A percentile compares a stretch with the other conserved stretches of the same genome.
These are phyloP conservation scores for Hyaloscypha variabilis DNA, from an alignment of 495 filamentous ascomycete species.

Conservation along the genomic window DNA sequence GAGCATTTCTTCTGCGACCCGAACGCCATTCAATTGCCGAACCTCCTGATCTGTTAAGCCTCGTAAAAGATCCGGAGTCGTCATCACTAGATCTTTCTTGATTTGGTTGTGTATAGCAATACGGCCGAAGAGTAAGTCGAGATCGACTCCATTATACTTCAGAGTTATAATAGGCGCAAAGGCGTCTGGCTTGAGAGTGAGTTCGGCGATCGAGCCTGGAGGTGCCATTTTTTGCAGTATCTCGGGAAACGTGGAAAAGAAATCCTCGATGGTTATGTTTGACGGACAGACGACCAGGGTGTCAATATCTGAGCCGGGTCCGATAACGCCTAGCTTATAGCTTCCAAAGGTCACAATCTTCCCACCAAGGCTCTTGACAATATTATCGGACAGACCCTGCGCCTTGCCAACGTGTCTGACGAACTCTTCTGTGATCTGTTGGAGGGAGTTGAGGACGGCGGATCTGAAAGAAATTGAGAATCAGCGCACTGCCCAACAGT, in stretches of 20 bases:
- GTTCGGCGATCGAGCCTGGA: slow-evolving; percentile 75
- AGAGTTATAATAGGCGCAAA: slow-evolving; percentile 97
- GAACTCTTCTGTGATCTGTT: slow-evolving; percentile 81
- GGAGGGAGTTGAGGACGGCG: slow-evolving; percentile 66
- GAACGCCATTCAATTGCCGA: slow-evolving; percentile 87
- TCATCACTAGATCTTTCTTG: slow-evolving; percentile 70
- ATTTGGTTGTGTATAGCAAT: slow-evolving; percentile 70
- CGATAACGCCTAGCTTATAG: slow-evolving; percentile 90
- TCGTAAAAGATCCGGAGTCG: slow-evolving; percentile 80
- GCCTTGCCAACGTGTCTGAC: slow-evolving; percentile 70
- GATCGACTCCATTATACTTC: slow-evolving; percentile 84
- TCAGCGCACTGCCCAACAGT: background rate
- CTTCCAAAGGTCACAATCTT: slow-evolving; percentile 95
- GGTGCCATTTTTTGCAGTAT: slow-evolving; percentile 74
- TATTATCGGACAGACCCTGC: slow-evolving; percentile 71
- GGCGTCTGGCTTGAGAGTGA: slow-evolving; percentile 85
- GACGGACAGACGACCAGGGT: slow-evolving; percentile 89
- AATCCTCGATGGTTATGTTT: slow-evolving; percentile 84
- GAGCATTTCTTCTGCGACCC: slow-evolving; percentile 91
- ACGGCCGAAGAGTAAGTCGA: slow-evolving; percentile 92
- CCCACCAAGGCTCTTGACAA: slow-evolving; percentile 80
- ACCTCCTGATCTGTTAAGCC: slow-evolving; percentile 85
- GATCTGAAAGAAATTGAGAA: slow-evolving; percentile 22
- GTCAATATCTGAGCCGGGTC: slow-evolving; percentile 96
- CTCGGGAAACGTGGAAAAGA: slow-evolving; percentile 83